Percentiles rank a stretch among this genome's conserved stretches.
Conservation (phyloP, 148 eudicot genomes). For the Rheum nobile region DNA sequence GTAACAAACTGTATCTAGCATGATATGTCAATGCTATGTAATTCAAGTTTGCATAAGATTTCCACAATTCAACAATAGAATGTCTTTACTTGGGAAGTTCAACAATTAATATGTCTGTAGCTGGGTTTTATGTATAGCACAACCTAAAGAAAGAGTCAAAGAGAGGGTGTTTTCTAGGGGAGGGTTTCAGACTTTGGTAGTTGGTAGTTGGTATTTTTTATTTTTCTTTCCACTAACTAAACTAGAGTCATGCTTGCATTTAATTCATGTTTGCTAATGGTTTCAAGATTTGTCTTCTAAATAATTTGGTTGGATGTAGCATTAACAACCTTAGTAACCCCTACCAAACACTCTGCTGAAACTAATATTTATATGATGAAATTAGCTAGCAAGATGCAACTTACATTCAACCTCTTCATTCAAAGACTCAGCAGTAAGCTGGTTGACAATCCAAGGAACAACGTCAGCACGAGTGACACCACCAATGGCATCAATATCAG, state of each 20-base stretch:
- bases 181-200: not conserved
- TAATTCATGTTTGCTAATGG: not conserved
- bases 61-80: not conserved
- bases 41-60: not conserved
- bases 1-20: not conserved
- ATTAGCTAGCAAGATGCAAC: slow-evolving; percentile 7
- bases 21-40: not conserved
- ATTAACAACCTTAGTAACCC: not conserved
- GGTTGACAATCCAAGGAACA: slow-evolving; percentile 71
- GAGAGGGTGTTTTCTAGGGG: not conserved
- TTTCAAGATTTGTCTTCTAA: not conserved
- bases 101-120: too few species aligned
- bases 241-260: not conserved
- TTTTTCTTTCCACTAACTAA: not conserved
- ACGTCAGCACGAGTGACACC: slow-evolving; percentile 99
- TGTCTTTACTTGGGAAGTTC: not conserved
- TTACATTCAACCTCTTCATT: slow-evolving; percentile 88
- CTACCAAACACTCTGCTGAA: not conserved
- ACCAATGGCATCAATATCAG: slow-evolving; percentile 91
- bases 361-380: not conserved
- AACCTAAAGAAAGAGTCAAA: not conserved
- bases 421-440: slow-evolving; percentile 63
- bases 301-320: not conserved
- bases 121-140: not conserved
- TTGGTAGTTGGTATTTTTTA: too few species aligned